A percentile compares a stretch with the other conserved stretches of the same genome.
Evolutionary conservation across 2,329 filamentous ascomycete genomes (phyloP).

Genomic region (Hymenoscyphus fructigenus): DNA sequence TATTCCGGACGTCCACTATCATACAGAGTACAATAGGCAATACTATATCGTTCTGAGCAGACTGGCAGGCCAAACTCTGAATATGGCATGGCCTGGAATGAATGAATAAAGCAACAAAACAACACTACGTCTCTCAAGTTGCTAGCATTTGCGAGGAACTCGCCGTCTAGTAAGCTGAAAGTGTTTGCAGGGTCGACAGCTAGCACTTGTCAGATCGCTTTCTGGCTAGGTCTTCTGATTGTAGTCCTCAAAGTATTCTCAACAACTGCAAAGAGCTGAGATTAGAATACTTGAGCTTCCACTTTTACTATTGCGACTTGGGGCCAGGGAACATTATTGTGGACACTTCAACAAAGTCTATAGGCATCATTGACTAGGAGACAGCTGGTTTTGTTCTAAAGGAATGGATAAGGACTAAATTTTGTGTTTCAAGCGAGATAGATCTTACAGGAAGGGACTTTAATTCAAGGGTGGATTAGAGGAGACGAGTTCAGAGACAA

Average conservation of each 20-base stretch:
- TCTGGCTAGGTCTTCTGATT: conserved; percentile 12
- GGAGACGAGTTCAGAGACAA: conserved; percentile 16
- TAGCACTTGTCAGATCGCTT: conserved; percentile 13
- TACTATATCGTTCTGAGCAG: conserved; percentile 11
- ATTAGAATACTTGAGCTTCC: conserved; percentile 13
- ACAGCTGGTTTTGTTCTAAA: conserved; percentile 18
- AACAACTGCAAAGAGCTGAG: conserved; percentile 14
- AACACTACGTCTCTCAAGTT: conserved; percentile 19
- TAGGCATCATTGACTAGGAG: conserved; percentile 18
- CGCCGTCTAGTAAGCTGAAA: conserved; percentile 7
- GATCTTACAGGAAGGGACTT: conserved; percentile 11
- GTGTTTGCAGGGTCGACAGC: conserved; percentile 15
- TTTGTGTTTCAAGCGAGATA: conserved; percentile 16
- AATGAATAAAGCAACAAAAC: conserved; percentile 15
- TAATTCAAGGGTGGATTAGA: conserved; percentile 15
- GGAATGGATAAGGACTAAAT: conserved; percentile 20
- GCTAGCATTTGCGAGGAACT: conserved; percentile 14
- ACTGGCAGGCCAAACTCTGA: conserved; percentile 7
- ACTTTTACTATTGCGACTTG: conserved; percentile 17
- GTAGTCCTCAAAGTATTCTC: conserved; percentile 13
- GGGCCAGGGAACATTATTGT: conserved; percentile 16
- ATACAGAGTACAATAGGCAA: too few relatives aligned
- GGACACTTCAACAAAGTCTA: conserved; percentile 5
- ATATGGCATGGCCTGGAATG: conserved; percentile 10
- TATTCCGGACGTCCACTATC: too few relatives aligned